Base-by-base conservation (phyloP, 441 rosid genomes). In the Gossypium laxum region DNA sequence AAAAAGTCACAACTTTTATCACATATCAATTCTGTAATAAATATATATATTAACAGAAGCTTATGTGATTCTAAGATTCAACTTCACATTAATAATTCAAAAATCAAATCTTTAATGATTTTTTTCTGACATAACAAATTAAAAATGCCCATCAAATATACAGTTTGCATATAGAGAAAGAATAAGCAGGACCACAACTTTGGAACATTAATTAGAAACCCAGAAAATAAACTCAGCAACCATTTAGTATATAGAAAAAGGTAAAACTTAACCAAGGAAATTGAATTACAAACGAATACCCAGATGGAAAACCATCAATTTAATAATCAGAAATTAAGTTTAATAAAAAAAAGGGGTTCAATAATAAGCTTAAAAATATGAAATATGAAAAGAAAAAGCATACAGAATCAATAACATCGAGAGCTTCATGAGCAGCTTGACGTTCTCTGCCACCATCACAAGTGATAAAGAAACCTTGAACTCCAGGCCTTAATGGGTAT, bases 361-460 rank as follows among this genome's bases (percentile, higher is more conserved):
- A 17, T 18, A 17, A 17, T 15, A 5, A 51, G 18, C 56, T 51
- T 15, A 0, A 60, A 18, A 12, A 18, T n/a, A 41, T 8, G 17
- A 51, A 15, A 15, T 17, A 51, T 51, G 22, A 17, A 51, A 18
- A 19, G 28, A 55, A 8, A 54, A 2, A 55, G 22, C 59, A 55
- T 55, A 55, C 59, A 55, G 95, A 82, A 76, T 91, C 98, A 58
- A 93, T 82, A 80, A 91, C 95, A 75, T 83, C 84, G 58, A 88
- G 72, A 57, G 95, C 97, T 79, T 93, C 98, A 55, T 81, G 85
- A 77, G 93, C 77, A 69, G 96, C 98, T 82, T 93, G 97, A 64
- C 81, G 85, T 67, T 92, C 98, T 62, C 91, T 82, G 30, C 97
- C 97, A 32, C 98, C 97, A 79, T 91, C 97, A 57, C 98, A 92